Base-by-base conservation (phyloP, 805 yeast species). In the Barnettozyma pratensis region DNA sequence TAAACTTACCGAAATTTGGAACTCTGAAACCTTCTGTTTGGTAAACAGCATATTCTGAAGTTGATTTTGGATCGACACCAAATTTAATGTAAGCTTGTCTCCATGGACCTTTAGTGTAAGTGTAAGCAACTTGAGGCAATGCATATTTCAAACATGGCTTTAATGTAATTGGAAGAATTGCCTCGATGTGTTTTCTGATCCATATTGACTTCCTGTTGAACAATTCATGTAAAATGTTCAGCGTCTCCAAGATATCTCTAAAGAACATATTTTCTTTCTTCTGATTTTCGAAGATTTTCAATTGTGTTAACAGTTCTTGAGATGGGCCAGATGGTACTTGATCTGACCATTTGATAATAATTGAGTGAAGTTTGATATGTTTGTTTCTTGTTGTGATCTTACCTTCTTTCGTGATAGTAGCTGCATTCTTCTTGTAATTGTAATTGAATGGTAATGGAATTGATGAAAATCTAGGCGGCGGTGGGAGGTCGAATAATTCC, bases 51-150 rank as follows among this genome's bases (percentile, higher is more conserved):
- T 73, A 83, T 10, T 70, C 62, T 1, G 67, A 58, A 42, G 84
- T 80, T 2, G 66, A 57, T 39, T 77, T 69, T 0, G 98, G 97
- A 65, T 92, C 87, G 37, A 82, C 73, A 1, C 97, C 97, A 55
- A 82, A 80, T 54, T 71, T 77, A 41, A 90, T 81, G 62, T 85
- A 89, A 9, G 94, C 80, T 51, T 88, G 89, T 57, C 98, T 76
- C 96, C 96, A 94, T 0, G 98, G 99, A 0, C 99, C 99, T 59
- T 85, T 86, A 36, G 85, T 80, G 62, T 82, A 86, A 39, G 88
- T 76, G 62, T 81, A 94, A 0, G 96, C 77, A 0, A 89, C 85
- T 62, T 87, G 84, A 0, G 98, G 96, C 44, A 94, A 64, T 0
- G 97, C 95, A 53, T 77, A 82, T 56, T 85, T 82, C 40, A 92